Percentiles rank a stretch among this genome's conserved stretches.
Evolutionary conservation across 148 eudicot species (phyloP).

Genomic region (Camellia granthamiana): DNA sequence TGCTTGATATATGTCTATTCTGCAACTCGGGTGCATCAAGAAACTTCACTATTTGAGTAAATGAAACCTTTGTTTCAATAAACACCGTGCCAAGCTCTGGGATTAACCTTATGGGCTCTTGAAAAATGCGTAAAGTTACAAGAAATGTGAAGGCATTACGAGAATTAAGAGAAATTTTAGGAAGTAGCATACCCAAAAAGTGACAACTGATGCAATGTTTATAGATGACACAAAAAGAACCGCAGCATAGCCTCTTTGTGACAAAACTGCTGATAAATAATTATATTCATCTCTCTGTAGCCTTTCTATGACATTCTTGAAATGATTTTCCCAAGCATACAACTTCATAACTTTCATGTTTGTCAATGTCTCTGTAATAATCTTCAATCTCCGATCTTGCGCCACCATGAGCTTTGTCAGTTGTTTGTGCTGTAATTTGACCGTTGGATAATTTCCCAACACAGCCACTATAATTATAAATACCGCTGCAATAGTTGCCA

Average conservation of each 20-base stretch:
- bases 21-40: conserved; percentile 46
- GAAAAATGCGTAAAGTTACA: conserved; percentile 50
- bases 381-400: conserved; percentile 45
- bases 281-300: conserved; percentile 38
- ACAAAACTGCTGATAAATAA: conserved; percentile 31
- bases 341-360: conserved; percentile 60
- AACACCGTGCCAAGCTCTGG: conserved; percentile 49
- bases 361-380: conserved; percentile 40
- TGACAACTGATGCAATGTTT: conserved; percentile 37
- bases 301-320: conserved; percentile 28
- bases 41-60: conserved; percentile 40
- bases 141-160: conserved; percentile 53
- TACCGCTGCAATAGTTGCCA: conserved; percentile 40
- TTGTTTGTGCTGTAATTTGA: conserved; percentile 41
- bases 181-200: conserved; percentile 48
- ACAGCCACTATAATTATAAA: conserved; percentile 32
- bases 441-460: conserved; percentile 44
- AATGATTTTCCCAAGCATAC: conserved; percentile 65
- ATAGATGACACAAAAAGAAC: conserved; percentile 50
- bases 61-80: conserved; percentile 53
- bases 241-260: conserved; percentile 32
- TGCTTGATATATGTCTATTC: conserved; percentile 11
- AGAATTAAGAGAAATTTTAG: conserved; percentile 37
- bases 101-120: conserved; percentile 50
- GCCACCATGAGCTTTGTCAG: conserved; percentile 49